phyloP scores from a whole-genome alignment of 1,284 basidiomycete species.

The Grifola frondosa region DNA sequence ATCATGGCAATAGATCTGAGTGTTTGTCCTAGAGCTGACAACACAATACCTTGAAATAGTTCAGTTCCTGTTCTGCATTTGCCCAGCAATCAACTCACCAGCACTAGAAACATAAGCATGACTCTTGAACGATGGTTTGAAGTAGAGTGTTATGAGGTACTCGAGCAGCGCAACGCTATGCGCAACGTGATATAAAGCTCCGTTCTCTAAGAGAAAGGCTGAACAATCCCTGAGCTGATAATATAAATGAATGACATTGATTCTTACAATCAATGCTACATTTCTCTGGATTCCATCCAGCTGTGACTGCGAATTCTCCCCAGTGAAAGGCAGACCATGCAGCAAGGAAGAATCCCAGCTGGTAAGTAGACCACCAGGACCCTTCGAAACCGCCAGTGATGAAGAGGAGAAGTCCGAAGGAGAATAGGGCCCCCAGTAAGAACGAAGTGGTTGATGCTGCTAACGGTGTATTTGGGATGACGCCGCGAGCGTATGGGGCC shows the following conservation, averaged over 20 bases:
- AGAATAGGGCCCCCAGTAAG: constrained; percentile 64
- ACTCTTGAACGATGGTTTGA: constrained; percentile 60
- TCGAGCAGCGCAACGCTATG: constrained; percentile 80
- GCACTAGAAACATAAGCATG: constrained; percentile 51
- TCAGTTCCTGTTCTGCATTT: not conserved
- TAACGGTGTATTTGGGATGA: constrained; percentile 83
- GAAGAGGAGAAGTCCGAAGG: constrained; percentile 52
- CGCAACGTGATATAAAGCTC: constrained; percentile 82
- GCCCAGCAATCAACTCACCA: constrained; percentile 41
- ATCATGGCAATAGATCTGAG: constrained; percentile 93
- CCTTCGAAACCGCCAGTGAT: constrained; percentile 42
- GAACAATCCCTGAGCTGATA: no score
- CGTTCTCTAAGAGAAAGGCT: constrained; percentile 97
- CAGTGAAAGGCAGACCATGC: constrained; percentile 89
- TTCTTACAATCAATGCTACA: constrained; percentile 89
- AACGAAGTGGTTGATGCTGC: constrained; percentile 74
- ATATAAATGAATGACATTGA: not conserved
- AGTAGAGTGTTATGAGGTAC: constrained; percentile 73
- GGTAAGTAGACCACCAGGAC: constrained; percentile 70
- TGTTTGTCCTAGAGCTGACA: constrained; percentile 73
- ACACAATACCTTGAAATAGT: constrained; percentile 50
- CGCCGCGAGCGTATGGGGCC: constrained; percentile 45
- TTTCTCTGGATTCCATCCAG: constrained; percentile 92
- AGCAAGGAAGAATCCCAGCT: constrained; percentile 80
- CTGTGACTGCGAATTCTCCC: constrained; percentile 93